Base-by-base conservation (phyloP, 192 early-diverging fungal genomes). In the Rhizoclosmatium globosum region DNA sequence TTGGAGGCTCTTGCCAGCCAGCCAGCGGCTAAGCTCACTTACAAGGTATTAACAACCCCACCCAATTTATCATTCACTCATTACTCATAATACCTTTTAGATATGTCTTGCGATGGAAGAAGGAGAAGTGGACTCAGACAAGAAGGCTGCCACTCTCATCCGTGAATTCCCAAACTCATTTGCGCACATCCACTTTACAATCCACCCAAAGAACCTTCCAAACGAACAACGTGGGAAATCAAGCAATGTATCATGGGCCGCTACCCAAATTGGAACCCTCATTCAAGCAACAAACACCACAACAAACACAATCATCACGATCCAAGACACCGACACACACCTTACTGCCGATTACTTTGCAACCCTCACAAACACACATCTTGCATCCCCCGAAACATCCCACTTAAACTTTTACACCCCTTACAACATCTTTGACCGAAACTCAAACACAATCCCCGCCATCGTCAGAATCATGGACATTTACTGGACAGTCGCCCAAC, bases 31-130 rank as follows among this genome's bases (percentile, higher is more conserved):
- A 17, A 17, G 1, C 17, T 4, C 19, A 41, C 45, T 19, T 79
- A 79, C 57, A 72, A 85, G 82, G 87, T 89, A 82, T 31, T 62
- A 19, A 11, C 58, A 31, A 31, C 31, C 31, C 31, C 31, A 31
- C 31, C 31, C 31, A 31, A 31, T 31, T 31, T 31, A 31, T 31
- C 31, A 31, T 31, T 0, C 31, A 31, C 31, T 31, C 31, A 31
- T 31, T 31, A 31, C 31, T 31, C 31, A 31, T 31, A 31, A 23
- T 60, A 11, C 17, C 17, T 59, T 60, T 23, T 78, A 89, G 70
- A 82, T 91, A 38, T 82, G 90, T 53, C 73, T 91, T 15, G 90
- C 87, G 43, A 91, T 91, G 90, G 90, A 91, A 73, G 90, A 78
- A 13, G 79, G 86, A 57, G 90, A 91, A 66, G 17, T 39, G 0